A percentile compares a stretch with the other conserved stretches of the same genome.
Conservation (phyloP, 2,329 filamentous ascomycete genomes). For the Geosmithia morbida region DNA sequence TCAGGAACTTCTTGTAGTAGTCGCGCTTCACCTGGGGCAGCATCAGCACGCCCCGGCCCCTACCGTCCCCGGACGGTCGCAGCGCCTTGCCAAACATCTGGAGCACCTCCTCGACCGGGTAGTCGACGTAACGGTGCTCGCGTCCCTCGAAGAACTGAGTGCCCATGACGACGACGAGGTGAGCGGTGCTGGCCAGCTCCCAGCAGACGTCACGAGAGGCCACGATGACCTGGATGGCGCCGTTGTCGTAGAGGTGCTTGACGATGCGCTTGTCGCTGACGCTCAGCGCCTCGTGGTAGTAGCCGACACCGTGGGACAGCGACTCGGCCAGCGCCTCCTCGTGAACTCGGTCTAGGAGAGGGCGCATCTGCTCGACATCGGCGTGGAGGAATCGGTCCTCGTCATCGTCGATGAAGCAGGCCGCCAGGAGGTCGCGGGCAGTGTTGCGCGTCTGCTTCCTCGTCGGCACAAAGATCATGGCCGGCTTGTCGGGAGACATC, state of each 20-base stretch:
- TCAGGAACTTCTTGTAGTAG: constrained; percentile 98
- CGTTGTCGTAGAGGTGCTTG: constrained; percentile 77
- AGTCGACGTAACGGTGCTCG: constrained; percentile 95
- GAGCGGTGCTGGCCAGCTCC: constrained; percentile 79
- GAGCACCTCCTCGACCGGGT: constrained; percentile 81
- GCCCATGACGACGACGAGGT: constrained; percentile 91
- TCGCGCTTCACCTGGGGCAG: constrained; percentile 86
- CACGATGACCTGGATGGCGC: constrained; percentile 74
- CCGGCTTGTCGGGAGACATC: constrained; percentile 76
- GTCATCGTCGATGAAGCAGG: constrained; percentile 75
- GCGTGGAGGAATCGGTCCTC: constrained; percentile 90
- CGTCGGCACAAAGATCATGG: constrained; percentile 82
- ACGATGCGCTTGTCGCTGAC: constrained; percentile 86
- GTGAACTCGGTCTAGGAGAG: constrained; percentile 68
- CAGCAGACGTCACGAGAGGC: constrained; percentile 80
- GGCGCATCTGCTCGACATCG: constrained; percentile 65
- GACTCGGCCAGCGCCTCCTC: constrained; percentile 82
- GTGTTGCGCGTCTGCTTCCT: constrained; percentile 86
- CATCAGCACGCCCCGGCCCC: constrained; percentile 89
- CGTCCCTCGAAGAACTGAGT: constrained; percentile 96
- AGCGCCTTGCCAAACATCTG: constrained; percentile 97
- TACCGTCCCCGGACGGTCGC: constrained; percentile 61
- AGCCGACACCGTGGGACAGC: constrained; percentile 85
- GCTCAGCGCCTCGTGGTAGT: constrained; percentile 90
- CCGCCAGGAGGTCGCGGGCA: constrained; percentile 74